Evolutionary conservation across 139 green algal species (phyloP), one percentile per base, ranked within the genome.

Genomic region (Micromonas commoda): DNA sequence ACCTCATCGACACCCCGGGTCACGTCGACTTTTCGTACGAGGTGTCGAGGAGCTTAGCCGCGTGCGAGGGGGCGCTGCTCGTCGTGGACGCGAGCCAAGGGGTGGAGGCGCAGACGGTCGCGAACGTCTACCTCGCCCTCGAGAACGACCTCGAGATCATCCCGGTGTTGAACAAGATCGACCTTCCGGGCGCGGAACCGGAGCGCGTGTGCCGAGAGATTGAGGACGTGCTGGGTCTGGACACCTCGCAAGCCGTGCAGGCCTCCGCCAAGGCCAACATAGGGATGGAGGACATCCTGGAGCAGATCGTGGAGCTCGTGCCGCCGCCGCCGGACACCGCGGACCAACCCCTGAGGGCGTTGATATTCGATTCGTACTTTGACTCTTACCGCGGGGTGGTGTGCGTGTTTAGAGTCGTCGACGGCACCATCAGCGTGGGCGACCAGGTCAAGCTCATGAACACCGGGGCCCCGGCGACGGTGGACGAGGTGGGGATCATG

Each of bases 361-460:
- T 99, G 34, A 97, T 99, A 75, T 99, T 97, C 77, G 95, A 99
- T 88, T 91, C 77, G n/a, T 97, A 97, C 83, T 99, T 98, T 61
- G 95, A 99, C 82, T 31, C 88, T 1, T 99, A 98, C 87, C 81
- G 80, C 28, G 90, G 90, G 32, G 90, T 95, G 26, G 82, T 95
- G 6, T 90, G 91, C 34, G 87, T 91, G 60, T 97, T 96, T 84
- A 80, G 93, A 21, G 90, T 98, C 28, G 85, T 92, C 66, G 93
- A 97, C 72, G 93, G 93, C 28, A 75, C 82, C 66, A 67, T 97
- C 31, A 82, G 71, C 4, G 71, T 75, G 28, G 92, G 92, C 5
- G 94, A 98, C 83, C 85, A 82, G 64, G 35, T 77, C 4, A 57
- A 72, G 28, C 82, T 86, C 52, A 86, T 84, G 82, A 77, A 76